Conservation (phyloP, 2,329 filamentous ascomycete genomes). For the Xylariaceae sp. region DNA sequence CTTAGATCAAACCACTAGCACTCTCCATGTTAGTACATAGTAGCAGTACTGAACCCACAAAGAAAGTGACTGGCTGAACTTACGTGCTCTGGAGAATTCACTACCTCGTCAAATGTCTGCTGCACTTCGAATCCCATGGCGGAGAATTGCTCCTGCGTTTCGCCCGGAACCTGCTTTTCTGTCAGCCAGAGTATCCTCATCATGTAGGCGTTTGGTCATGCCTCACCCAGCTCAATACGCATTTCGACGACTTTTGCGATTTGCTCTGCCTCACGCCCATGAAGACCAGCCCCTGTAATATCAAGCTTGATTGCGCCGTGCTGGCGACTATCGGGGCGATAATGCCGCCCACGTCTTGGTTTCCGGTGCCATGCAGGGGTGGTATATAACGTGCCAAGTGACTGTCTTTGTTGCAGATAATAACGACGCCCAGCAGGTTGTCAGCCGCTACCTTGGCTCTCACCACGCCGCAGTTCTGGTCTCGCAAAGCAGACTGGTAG, state of each 20-base stretch:
- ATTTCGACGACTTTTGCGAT: conserved; percentile 66
- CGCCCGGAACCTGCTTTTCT: conserved; percentile 31
- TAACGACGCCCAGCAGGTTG: conserved; percentile 70
- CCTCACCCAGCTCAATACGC: conserved; percentile 76
- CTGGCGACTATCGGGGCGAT: conserved; percentile 74
- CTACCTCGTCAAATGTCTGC: conserved; percentile 34
- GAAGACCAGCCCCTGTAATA: conserved; percentile 72
- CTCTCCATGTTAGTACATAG: conserved; percentile 15
- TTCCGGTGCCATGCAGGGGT: conserved; percentile 55
- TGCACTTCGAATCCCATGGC: conserved; percentile 35
- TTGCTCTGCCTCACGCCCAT: conserved; percentile 82
- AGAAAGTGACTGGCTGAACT: conserved; percentile 15
- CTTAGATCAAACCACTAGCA: conserved; percentile 30
- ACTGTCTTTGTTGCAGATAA: conserved; percentile 70
- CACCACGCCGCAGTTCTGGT: conserved; percentile 75
- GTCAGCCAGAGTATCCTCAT: conserved; percentile 24
- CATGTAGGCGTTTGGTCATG: conserved; percentile 21
- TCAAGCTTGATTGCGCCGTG: conserved; percentile 62
- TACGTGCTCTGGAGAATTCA: conserved; percentile 35
- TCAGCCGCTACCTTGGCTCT: conserved; percentile 69
- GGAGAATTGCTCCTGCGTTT: conserved; percentile 30
- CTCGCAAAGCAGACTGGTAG: conserved; percentile 70
- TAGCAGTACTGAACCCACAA: neutral
- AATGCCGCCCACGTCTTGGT: conserved; percentile 65
- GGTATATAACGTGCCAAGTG: conserved; percentile 67